Conservation (phyloP, 257 asterid species). For the Ilex aquifolium region DNA sequence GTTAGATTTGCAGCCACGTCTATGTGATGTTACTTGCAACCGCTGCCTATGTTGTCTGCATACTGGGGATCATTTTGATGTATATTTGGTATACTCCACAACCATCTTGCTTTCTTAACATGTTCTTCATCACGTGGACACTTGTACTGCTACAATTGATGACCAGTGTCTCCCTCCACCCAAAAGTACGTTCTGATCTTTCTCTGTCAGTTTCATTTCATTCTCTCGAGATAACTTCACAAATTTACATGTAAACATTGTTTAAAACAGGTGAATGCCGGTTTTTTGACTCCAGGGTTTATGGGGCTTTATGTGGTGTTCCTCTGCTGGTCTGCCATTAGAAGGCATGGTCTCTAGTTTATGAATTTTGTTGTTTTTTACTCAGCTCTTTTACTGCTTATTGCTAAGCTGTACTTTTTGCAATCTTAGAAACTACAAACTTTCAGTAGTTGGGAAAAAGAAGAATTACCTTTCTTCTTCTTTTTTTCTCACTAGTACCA, state of each 20-base stretch:
- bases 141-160: constrained; percentile 46
- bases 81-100: constrained; percentile 53
- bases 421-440: no score
- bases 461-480: no score
- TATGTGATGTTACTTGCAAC: constrained; percentile 44
- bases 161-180: constrained; percentile 51
- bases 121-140: constrained; percentile 53
- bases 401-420: no score
- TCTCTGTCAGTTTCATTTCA: background rate
- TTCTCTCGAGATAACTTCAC: background rate
- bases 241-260: background rate
- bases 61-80: constrained; percentile 46
- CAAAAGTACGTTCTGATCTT: constrained; percentile 19
- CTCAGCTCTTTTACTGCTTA: background rate
- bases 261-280: constrained; percentile 33
- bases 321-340: constrained; percentile 58
- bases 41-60: constrained; percentile 36
- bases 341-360: constrained; percentile 26
- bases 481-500: no score
- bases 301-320: constrained; percentile 50
- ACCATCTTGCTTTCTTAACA: constrained; percentile 43
- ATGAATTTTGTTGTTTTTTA: background rate
- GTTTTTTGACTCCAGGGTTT: constrained; percentile 44
- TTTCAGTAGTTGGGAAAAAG: no score
- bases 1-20: constrained; percentile 29